Conservation (phyloP, 441 rosid genomes). For the Breynia disticha region DNA sequence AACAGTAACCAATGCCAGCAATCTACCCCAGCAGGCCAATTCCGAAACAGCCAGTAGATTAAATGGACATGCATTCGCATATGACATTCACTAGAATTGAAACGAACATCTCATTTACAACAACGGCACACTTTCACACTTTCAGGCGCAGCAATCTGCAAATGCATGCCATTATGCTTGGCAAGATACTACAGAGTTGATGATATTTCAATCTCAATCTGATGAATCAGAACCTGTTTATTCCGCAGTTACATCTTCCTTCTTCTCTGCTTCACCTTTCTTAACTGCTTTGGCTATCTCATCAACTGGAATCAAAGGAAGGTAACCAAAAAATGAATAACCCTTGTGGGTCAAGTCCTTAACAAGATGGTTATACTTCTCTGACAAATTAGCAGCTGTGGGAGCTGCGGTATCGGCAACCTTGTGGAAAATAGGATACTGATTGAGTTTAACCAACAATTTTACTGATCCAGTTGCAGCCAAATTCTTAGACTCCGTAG, state of each 20-base stretch:
- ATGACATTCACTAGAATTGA: background rate
- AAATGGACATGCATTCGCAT: too few species aligned
- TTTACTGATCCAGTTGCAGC: constrained; percentile 41
- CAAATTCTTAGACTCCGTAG: constrained; percentile 41
- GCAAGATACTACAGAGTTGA: background rate
- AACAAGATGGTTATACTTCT: constrained; percentile 42
- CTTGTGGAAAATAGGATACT: constrained; percentile 38
- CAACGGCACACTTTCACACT: constrained; percentile 4
- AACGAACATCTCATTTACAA: constrained; percentile 4
- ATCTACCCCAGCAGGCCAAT: too few species aligned
- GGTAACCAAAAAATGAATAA: constrained; percentile 32
- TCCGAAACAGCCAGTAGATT: too few species aligned
- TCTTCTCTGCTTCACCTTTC: constrained; percentile 28
- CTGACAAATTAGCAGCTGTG: constrained; percentile 40
- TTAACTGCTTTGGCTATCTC: constrained; percentile 49
- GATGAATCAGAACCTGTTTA: constrained; percentile 31
- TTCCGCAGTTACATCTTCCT: constrained; percentile 10
- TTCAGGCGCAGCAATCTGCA: background rate
- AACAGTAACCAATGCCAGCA: too few species aligned
- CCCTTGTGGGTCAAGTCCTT: constrained; percentile 45
- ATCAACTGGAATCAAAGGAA: constrained; percentile 65
- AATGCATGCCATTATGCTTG: constrained; percentile 1
- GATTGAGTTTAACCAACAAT: constrained; percentile 42
- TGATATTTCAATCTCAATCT: constrained; percentile 27
- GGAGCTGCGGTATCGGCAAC: constrained; percentile 44